Evolutionary conservation across 106 monocot species (phyloP).

Genomic region (Xerophyta viscosa): DNA sequence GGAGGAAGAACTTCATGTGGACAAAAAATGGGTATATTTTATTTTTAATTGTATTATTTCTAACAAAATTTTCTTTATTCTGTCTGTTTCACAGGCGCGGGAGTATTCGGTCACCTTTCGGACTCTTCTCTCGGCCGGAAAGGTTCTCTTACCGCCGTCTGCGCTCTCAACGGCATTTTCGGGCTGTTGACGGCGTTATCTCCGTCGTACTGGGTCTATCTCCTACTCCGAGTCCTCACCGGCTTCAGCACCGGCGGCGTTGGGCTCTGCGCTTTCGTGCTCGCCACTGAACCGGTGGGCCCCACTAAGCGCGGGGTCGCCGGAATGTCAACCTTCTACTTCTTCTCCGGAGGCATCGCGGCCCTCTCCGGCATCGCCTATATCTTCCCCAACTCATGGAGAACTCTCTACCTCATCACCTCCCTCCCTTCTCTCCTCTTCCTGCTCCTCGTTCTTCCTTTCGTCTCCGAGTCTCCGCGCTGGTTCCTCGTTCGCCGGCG

Average conservation of each 20-base stretch:
- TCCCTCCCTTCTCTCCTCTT: conserved; percentile 74
- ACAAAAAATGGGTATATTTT: no score
- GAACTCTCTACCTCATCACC: conserved; percentile 50
- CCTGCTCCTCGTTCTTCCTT: conserved; percentile 49
- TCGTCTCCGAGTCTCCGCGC: conserved; percentile 77
- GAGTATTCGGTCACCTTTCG: conserved; percentile 80
- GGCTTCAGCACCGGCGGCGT: conserved; percentile 82
- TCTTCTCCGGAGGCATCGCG: conserved; percentile 78
- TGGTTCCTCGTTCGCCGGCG: conserved; percentile 78
- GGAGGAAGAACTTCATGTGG: no score
- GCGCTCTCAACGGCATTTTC: conserved; percentile 48
- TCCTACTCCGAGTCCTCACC: conserved; percentile 63
- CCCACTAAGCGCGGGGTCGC: conserved; percentile 49
- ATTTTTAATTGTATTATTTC: no score
- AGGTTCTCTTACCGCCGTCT: conserved; percentile 49
- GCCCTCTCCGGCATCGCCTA: conserved; percentile 50
- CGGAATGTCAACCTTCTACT: conserved; percentile 96
- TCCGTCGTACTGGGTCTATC: conserved; percentile 53
- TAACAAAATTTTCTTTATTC: not conserved
- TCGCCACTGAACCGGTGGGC: conserved; percentile 87
- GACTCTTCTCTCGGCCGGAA: conserved; percentile 82
- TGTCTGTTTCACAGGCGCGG: conserved; percentile 44
- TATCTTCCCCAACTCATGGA: conserved; percentile 42
- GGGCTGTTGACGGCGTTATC: conserved; percentile 70
- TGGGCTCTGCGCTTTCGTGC: conserved; percentile 81